A percentile compares a stretch with the other conserved stretches of the same genome.
These are phyloP conservation scores for Sclerotinia subarctica DNA, from an alignment of 2,329 filamentous ascomycete genomes.

Conservation along the genomic window DNA sequence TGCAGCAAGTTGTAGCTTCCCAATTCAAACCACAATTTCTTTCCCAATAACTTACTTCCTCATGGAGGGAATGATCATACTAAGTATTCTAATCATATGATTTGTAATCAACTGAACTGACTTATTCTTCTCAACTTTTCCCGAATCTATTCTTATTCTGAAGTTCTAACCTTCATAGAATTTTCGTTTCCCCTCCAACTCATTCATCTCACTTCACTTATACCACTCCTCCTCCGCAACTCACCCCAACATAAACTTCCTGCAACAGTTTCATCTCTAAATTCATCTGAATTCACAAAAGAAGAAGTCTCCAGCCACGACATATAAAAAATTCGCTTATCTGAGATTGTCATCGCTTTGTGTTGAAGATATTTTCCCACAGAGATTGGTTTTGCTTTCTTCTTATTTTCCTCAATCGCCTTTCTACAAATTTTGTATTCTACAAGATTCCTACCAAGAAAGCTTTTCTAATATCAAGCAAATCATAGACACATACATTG, in stretches of 20 bases:
- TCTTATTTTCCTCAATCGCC: neutral
- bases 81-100: neutral
- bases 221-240: neutral
- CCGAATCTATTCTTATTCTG: neutral
- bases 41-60: neutral
- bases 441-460: neutral
- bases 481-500: neutral
- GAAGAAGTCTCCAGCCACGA: neutral
- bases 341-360: neutral
- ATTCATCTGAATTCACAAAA: neutral
- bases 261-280: neutral
- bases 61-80: neutral
- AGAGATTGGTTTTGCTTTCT: neutral
- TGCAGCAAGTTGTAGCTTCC: slow-evolving; percentile 4
- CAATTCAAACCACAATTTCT: neutral
- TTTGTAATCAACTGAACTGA: neutral
- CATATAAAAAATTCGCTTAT: neutral
- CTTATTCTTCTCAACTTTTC: neutral
- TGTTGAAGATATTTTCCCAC: neutral
- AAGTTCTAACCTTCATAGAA: neutral
- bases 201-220: neutral
- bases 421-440: neutral
- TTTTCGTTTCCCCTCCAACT: neutral
- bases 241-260: neutral
- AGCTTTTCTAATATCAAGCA: neutral